Evolutionary conservation across 345 rosid species (phyloP).

Genomic region (Euclidium syriacum): DNA sequence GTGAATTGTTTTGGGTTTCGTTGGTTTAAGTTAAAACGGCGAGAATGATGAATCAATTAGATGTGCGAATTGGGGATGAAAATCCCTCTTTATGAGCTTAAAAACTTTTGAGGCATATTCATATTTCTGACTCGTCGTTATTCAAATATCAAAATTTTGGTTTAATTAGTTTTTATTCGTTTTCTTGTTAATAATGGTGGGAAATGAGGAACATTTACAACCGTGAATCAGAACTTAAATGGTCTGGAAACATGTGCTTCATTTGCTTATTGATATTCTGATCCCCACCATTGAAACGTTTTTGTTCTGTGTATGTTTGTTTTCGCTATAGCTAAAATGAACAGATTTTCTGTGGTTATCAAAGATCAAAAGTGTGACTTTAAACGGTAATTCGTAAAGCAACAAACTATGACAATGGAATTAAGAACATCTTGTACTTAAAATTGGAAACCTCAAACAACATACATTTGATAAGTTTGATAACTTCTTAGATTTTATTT

Average conservation of each 20-base stretch:
- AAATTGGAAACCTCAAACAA: too few relatives aligned
- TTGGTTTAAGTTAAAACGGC: background rate
- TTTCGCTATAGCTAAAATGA: too few relatives aligned
- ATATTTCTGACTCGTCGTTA: constrained; percentile 7
- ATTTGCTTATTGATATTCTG: constrained; percentile 38
- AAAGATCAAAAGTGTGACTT: too few relatives aligned
- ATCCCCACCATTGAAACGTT: constrained; percentile 11
- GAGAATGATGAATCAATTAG: constrained; percentile 19
- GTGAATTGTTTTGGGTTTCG: background rate
- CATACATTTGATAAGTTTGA: too few relatives aligned
- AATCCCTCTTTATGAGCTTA: background rate
- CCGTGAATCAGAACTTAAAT: constrained; percentile 6
- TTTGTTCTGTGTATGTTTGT: too few relatives aligned
- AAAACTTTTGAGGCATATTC: constrained; percentile 25
- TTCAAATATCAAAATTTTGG: background rate
- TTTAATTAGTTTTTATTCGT: background rate
- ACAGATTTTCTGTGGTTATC: too few relatives aligned
- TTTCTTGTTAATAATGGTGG: background rate
- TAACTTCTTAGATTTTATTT: too few relatives aligned
- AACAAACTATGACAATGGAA: too few relatives aligned
- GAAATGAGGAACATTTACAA: constrained; percentile 15
- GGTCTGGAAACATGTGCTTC: background rate
- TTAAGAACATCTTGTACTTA: too few relatives aligned
- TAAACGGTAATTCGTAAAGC: too few relatives aligned
- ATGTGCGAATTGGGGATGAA: constrained; percentile 12